Base-by-base conservation (phyloP, 2,329 filamentous ascomycete genomes). In the Penicillium hordei region DNA sequence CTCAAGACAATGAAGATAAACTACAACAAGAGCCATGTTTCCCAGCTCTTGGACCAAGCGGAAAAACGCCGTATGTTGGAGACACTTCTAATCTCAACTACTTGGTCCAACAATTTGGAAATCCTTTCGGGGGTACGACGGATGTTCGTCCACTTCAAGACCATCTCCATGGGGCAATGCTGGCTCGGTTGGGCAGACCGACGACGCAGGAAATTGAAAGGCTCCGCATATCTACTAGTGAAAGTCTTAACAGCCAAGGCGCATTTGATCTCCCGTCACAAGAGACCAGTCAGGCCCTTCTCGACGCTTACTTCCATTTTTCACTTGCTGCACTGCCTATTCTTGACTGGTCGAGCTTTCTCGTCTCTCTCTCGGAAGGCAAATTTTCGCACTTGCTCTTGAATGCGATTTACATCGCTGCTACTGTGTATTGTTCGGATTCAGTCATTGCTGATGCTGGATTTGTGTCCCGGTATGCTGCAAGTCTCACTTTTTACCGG, bases 81-180 rank as follows among this genome's bases (percentile, higher is more conserved):
- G 67, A 69, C 29, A 59, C 59, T n/a, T 65, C 60, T 15, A 68
- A 68, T 52, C 48, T 68, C 13, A 64, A 65, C 36, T 69, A 69
- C 44, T 27, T 69, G 33, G 57, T 69, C 36, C 59, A 59, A 44
- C 59, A 68, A 46, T 64, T 69, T 50, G 62, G 65, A 29, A 58
- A 67, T 50, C 67, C 67, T 4, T 68, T 66, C 23, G 48, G 55
- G 10, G 50, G 50, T 27, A 33, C 55, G 17, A 34, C 56, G 25
- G 61, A 60, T 48, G 40, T 39, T 8, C 39, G 50, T 19, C 51
- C 62, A 36, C 54, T 61, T 40, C 48, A 64, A 38, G 62, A 67
- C 27, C 57, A 59, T 36, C 59, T 69, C 21, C 66, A 68, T 29
- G 54, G 53, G 5, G 58, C 60, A 23, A 60, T 66, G 57, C 34